A percentile compares a stretch with the other conserved stretches of the same genome.
Conservation (phyloP, 2,329 filamentous ascomycete species). For the Pseudocercospora crystallina region DNA sequence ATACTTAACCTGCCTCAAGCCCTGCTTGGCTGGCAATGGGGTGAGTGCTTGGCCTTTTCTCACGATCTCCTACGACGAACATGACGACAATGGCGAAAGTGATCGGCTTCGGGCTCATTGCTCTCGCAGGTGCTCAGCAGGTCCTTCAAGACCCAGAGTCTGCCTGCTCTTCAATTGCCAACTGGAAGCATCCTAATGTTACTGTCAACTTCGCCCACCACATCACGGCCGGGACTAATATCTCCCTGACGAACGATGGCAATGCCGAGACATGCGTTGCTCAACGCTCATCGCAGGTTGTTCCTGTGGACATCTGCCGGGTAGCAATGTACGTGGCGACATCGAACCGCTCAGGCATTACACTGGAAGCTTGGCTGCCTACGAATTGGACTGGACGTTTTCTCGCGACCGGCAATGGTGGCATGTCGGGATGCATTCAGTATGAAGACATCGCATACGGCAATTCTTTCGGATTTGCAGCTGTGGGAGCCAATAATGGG, state of each 20-base stretch:
- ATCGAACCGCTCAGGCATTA: constrained; percentile 41
- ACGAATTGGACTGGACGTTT: constrained; percentile 40
- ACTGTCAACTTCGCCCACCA: constrained; percentile 29
- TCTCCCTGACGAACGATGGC: constrained; percentile 20
- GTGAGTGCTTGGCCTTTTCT: neutral
- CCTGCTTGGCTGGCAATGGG: neutral
- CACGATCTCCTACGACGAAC: too few relatives aligned
- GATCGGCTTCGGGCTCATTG: constrained; percentile 4
- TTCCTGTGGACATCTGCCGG: constrained; percentile 42
- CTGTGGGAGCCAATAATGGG: constrained; percentile 43
- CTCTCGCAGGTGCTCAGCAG: constrained; percentile 13
- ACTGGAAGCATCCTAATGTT: constrained; percentile 26
- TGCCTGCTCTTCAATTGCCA: constrained; percentile 25
- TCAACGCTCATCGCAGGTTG: constrained; percentile 30
- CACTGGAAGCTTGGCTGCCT: constrained; percentile 48
- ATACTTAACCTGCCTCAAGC: constrained; percentile 7
- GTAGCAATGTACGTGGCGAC: constrained; percentile 43
- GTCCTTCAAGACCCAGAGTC: constrained; percentile 15
- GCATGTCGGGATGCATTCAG: constrained; percentile 40
- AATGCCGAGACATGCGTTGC: constrained; percentile 20
- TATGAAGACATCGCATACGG: constrained; percentile 43
- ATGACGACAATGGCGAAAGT: neutral
- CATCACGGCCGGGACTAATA: constrained; percentile 31
- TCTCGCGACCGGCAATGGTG: constrained; percentile 43
- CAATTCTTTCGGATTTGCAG: constrained; percentile 40